Base-by-base conservation (phyloP, 2,329 filamentous ascomycete species). In the Curvularia hawaiiensis region DNA sequence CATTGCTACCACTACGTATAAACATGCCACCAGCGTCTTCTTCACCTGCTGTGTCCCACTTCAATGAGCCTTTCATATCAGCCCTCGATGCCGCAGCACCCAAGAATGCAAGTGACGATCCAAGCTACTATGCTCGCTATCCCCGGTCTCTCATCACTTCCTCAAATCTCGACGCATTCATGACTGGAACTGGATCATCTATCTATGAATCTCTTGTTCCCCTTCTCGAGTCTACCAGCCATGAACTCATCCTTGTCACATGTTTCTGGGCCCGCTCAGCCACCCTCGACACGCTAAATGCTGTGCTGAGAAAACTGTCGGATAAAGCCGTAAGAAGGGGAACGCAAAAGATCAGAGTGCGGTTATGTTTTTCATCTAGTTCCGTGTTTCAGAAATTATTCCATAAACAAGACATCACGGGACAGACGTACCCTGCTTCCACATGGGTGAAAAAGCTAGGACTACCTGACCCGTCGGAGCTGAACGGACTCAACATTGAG, bases 221-320 rank as follows among this genome's bases (percentile, higher is more conserved):
- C 1, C 84, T 86, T 9, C 82, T 93, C 3, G 76, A 84, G 4
- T 71, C 77, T 0, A 87, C 90, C 2, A 79, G 83, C 35, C 77
- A 82, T 47, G 90, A 92, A 66, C 79, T 93, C 28, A 85, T 92
- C 57, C 82, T 95, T 41, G 89, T 92, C 7, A 94, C 91, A 9
- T 94, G 91, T 75, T 95, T 93, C 76, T 93, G 90, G 90, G 87
- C 90, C 0, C 78, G 79, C 0, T 93, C 90, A 0, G 75, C 81
- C 1, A 88, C 86, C 0, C 79, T 88, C 18, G 77, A 82, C 4
- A 81, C 81, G 0, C 78, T 95, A 12, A 80, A 79, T 39, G 77
- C 83, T 4, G 79, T 86, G 0, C 80, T 95, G 0, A 75, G 80
- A 14, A 79, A 79, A 50, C 81, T 95, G 9, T 90, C 89, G 1